Percentiles rank a stretch among this genome's conserved stretches.
These are phyloP conservation scores for Globisporangium takayamanum DNA, from an alignment of 352 stramenopile species.

Conservation along the genomic window DNA sequence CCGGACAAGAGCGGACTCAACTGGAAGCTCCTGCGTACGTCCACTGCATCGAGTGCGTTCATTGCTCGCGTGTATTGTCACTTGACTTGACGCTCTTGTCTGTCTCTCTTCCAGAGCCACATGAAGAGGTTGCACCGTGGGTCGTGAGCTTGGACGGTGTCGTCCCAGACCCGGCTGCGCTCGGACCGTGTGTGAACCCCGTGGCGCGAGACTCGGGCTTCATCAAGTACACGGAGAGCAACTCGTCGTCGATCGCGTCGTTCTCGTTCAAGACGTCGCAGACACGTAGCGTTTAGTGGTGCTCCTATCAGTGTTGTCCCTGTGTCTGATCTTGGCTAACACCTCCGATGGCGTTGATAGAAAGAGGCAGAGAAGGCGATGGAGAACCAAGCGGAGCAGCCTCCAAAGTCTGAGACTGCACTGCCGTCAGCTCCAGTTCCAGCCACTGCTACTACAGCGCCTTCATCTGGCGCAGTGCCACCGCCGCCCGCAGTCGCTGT, in stretches of 20 bases:
- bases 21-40: constrained; percentile 58
- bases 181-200: constrained; percentile 56
- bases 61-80: background rate
- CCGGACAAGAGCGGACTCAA: constrained; percentile 69
- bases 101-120: constrained; percentile 18
- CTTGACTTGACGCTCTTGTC: background rate
- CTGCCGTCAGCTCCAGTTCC: background rate
- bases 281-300: constrained; percentile 4
- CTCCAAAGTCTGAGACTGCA: background rate
- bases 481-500: constrained; percentile 17
- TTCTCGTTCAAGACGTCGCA: constrained; percentile 69
- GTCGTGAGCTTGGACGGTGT: constrained; percentile 40
- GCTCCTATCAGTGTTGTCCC: background rate
- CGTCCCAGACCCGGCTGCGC: constrained; percentile 22
- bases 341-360: background rate
- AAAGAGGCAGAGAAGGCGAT: constrained; percentile 21
- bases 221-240: constrained; percentile 41
- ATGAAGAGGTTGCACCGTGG: constrained; percentile 41
- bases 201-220: constrained; percentile 52
- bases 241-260: constrained; percentile 33
- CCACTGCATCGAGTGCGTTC: background rate
- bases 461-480: background rate
- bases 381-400: constrained; percentile 3
- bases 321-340: too few species aligned
- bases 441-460: background rate